phyloP scores from a whole-genome alignment of 768 basidiomycete species.

The Tylopilus sp. region DNA sequence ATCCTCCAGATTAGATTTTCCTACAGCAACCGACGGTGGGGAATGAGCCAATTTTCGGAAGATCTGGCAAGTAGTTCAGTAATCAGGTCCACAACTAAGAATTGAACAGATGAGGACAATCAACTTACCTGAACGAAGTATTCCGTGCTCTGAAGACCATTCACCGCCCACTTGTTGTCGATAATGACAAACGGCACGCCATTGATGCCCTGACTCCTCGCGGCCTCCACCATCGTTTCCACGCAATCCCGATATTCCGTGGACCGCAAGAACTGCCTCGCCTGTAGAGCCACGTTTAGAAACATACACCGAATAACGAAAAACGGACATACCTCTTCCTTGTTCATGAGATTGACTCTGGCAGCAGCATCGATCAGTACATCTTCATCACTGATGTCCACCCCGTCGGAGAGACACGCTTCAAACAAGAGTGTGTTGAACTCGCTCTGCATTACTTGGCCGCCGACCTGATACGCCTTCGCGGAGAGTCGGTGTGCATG shows the following conservation, averaged over 20 bases:
- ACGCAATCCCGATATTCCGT: constrained; percentile 38
- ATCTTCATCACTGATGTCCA: constrained; percentile 33
- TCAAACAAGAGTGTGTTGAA: constrained; percentile 38
- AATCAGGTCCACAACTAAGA: background rate
- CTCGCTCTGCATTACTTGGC: constrained; percentile 34
- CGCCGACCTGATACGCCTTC: constrained; percentile 38
- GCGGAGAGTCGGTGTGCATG: constrained; percentile 42
- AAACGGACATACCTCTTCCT: constrained; percentile 29
- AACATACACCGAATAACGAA: background rate
- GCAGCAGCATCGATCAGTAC: constrained; percentile 36
- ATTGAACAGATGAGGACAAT: background rate
- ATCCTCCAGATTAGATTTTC: background rate
- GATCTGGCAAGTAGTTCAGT: constrained; percentile 13
- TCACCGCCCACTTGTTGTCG: constrained; percentile 42
- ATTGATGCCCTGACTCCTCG: constrained; percentile 39
- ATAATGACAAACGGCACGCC: constrained; percentile 52
- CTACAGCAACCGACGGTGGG: background rate
- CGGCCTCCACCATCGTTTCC: constrained; percentile 35
- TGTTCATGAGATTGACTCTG: constrained; percentile 33
- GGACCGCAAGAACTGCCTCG: constrained; percentile 36
- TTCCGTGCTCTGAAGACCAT: constrained; percentile 41
- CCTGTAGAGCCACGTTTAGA: constrained; percentile 19
- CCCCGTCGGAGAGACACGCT: constrained; percentile 35
- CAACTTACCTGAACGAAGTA: constrained; percentile 34
- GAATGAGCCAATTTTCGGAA: constrained; percentile 29